Evolutionary conservation across 164 flowering plant species (phyloP).

Genomic region (Umbilicus rupestris): DNA sequence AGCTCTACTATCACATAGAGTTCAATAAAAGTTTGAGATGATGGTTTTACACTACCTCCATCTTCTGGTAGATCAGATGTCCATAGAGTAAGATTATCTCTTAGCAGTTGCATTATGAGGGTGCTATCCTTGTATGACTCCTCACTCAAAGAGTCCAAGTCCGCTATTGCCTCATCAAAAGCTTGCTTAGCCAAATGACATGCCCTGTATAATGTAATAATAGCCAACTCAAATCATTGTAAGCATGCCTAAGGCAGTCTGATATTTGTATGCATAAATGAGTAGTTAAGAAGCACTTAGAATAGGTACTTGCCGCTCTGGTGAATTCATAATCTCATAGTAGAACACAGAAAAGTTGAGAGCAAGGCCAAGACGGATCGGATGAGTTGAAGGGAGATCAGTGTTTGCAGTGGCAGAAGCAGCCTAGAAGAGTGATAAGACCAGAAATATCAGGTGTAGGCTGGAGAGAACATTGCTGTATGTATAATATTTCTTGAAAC

Average conservation of each 20-base stretch:
- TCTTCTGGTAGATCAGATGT: constrained; percentile 24
- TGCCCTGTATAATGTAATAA: not conserved
- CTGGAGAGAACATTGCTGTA: no score
- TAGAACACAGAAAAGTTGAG: constrained; percentile 10
- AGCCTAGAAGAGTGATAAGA: not conserved
- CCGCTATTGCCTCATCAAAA: constrained; percentile 13
- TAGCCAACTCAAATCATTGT: not conserved
- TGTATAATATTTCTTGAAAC: no score
- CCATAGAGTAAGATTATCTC: constrained; percentile 31
- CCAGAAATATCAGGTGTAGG: not conserved
- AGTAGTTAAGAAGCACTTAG: not conserved
- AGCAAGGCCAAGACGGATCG: constrained; percentile 15
- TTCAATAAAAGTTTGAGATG: not conserved
- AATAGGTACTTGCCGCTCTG: constrained; percentile 7
- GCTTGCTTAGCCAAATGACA: constrained; percentile 13
- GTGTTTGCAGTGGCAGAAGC: constrained; percentile 15
- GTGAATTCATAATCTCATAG: constrained; percentile 10
- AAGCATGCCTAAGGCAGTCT: no score
- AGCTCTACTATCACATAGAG: not conserved
- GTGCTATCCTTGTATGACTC: constrained; percentile 12
- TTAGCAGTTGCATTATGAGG: constrained; percentile 27
- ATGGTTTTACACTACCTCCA: constrained; percentile 12
- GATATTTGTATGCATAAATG: no score
- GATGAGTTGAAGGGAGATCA: constrained; percentile 15
- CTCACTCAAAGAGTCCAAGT: constrained; percentile 12